Evolutionary conservation across 768 basidiomycete genomes (phyloP), one percentile per base, ranked within the genome.

Genomic region (Tephrocybe sp.): DNA sequence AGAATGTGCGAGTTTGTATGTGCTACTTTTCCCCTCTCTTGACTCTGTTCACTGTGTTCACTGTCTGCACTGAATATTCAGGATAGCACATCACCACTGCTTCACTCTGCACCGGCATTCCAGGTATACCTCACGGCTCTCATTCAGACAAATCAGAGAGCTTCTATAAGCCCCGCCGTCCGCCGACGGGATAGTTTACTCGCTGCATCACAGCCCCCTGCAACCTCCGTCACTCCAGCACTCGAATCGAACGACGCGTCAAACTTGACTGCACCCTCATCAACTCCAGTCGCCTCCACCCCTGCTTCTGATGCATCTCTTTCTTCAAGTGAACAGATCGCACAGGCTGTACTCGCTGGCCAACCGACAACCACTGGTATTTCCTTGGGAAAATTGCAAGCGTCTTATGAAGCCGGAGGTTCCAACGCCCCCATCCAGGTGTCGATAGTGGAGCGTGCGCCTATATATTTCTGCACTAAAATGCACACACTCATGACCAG

Each of bases 1-100:
- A 76, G 83, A 56, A 82, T 85, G 77, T 80, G 79, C 59, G 86
- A 91, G 77, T 90, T 86, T 61, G 91, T 91, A 69, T 57, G 88
- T 81, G 44, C 30, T 10, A 12, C 10, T 39, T 8, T 34, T n/a
- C n/a, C n/a, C n/a, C n/a, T n/a, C n/a, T n/a, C n/a, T n/a, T n/a
- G n/a, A n/a, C n/a, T n/a, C 27, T 15, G 11, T 42, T 43, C 19
- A 3, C n/a, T 13, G 30, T 27, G 24, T 23, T 42, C 16, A 24
- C 50, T 42, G 43, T 41, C 39, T 53, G 45, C 44, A 63, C 44
- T 36, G 46, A 40, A 43, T 37, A 50, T 53, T 1, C 57, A 92
- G 90, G 81, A 86, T 58, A 76, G 83, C 11, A 47, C 74, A 10
- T 88, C 86, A 1, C 86, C 88, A 2, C 70, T 92, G 21, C 66